Evolutionary conservation across 2,329 filamentous ascomycete genomes (phyloP).

Genomic region (Ophiognomonia clavigignenti-juglandacearum): DNA sequence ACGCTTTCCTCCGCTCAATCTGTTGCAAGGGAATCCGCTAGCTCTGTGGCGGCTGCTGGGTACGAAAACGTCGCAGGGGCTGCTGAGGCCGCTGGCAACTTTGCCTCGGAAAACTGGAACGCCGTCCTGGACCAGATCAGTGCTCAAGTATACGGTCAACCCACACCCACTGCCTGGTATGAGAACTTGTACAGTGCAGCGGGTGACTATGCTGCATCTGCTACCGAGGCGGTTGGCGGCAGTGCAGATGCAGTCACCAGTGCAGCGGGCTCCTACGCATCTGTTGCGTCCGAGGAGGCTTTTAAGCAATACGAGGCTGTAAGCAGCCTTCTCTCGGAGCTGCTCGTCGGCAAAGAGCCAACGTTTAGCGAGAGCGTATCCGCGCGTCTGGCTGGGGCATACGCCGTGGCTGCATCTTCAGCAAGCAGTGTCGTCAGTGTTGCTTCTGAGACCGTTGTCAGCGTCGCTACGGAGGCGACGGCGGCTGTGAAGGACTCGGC

Average conservation of each 20-base stretch:
- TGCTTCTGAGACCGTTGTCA: constrained; percentile 25
- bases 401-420: constrained; percentile 60
- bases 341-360: constrained; percentile 72
- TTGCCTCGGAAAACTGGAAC: constrained; percentile 54
- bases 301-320: constrained; percentile 64
- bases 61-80: constrained; percentile 17
- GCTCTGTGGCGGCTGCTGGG: constrained; percentile 30
- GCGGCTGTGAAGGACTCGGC: constrained; percentile 37
- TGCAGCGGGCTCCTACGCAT: constrained; percentile 51
- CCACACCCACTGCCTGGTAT: constrained; percentile 55
- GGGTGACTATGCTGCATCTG: constrained; percentile 53
- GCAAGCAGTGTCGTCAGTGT: constrained; percentile 38
- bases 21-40: constrained; percentile 37
- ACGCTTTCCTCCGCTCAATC: constrained; percentile 42
- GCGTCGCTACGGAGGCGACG: constrained; percentile 34
- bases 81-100: constrained; percentile 19
- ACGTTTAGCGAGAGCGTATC: constrained; percentile 79
- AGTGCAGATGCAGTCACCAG: constrained; percentile 31
- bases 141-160: constrained; percentile 64
- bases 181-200: constrained; percentile 40
- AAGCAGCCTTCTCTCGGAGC: constrained; percentile 68
- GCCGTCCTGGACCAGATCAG: constrained; percentile 60
- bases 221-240: constrained; percentile 40
- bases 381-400: constrained; percentile 64
- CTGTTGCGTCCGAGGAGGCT: constrained; percentile 57